These are phyloP conservation scores for Croton setiger DNA, from an alignment of 441 rosid species.

Conservation along the genomic window DNA sequence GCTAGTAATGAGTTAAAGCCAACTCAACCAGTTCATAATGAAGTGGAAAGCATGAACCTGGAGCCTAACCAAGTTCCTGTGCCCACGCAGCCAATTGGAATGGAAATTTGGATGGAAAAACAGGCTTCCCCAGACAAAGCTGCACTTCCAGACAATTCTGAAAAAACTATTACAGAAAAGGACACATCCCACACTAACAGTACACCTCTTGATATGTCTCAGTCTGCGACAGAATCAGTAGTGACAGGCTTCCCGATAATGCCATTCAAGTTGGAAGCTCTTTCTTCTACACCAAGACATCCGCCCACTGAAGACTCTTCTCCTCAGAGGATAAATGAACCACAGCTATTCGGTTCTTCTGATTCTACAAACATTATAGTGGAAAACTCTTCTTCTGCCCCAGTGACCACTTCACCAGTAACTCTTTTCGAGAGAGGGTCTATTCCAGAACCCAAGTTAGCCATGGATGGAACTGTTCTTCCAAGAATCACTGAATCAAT, in stretches of 20 bases:
- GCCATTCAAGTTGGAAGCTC: conserved; percentile 27
- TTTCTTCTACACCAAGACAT: conserved; percentile 22
- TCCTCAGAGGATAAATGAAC: conserved; percentile 23
- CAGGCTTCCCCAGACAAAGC: conserved; percentile 28
- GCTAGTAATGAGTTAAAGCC: conserved; percentile 24
- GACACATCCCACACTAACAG: conserved; percentile 17
- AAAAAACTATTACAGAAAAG: conserved; percentile 27
- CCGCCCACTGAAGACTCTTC: conserved; percentile 23
- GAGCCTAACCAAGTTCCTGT: conserved; percentile 25
- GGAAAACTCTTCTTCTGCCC: conserved; percentile 12
- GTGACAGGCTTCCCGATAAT: conserved; percentile 28
- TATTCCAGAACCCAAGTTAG: conserved; percentile 17
- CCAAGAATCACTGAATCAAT: conserved; percentile 22
- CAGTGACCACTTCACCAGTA: conserved; percentile 7
- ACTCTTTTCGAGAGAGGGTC: conserved; percentile 18
- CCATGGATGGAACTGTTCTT: conserved; percentile 20
- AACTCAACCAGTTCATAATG: conserved; percentile 22
- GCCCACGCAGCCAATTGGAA: conserved; percentile 26
- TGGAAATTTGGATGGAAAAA: conserved; percentile 26
- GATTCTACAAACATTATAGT: conserved; percentile 6
- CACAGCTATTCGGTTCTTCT: conserved; percentile 19
- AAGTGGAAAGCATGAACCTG: conserved; percentile 13
- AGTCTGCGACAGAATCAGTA: conserved; percentile 10
- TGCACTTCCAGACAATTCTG: conserved; percentile 31
- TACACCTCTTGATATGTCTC: conserved; percentile 14